Conservation (phyloP, 352 stramenopile species). For the Phytophthora aleatoria region DNA sequence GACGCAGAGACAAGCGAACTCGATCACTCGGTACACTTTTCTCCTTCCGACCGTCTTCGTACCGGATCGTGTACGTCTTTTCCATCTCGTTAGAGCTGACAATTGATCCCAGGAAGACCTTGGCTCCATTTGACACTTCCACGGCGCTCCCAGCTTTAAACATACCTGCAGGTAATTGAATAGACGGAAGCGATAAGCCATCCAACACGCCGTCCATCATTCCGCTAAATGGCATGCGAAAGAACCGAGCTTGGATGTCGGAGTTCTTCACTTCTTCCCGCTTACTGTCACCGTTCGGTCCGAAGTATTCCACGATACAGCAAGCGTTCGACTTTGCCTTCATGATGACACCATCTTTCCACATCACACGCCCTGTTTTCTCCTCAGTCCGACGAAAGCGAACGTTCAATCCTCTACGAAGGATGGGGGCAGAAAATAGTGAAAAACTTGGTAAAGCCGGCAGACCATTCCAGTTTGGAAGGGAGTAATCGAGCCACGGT, state of each 20-base stretch:
- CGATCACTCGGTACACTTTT: conserved; percentile 56
- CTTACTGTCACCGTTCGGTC: conserved; percentile 36
- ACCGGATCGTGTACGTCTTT: conserved; percentile 59
- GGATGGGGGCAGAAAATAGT: conserved; percentile 35
- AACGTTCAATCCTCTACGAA: conserved; percentile 57
- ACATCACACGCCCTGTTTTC: conserved; percentile 30
- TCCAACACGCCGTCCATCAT: conserved; percentile 35
- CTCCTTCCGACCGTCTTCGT: conserved; percentile 63
- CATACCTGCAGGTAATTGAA: conserved; percentile 37
- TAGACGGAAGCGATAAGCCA: conserved; percentile 40
- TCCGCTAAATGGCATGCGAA: conserved; percentile 40
- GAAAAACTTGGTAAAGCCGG: conserved; percentile 31
- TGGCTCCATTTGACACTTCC: conserved; percentile 49
- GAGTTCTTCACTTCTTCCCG: conserved; percentile 53
- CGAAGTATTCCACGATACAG: conserved; percentile 52
- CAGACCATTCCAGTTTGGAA: conserved; percentile 39
- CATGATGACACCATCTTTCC: conserved; percentile 56
- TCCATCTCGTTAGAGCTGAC: conserved; percentile 46
- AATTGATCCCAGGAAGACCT: conserved; percentile 54
- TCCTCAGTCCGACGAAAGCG: conserved; percentile 45
- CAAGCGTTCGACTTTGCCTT: conserved; percentile 50
- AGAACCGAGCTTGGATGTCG: conserved; percentile 55
- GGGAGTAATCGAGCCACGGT: conserved; percentile 54
- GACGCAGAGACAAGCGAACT: conserved; percentile 59
- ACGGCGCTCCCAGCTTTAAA: conserved; percentile 51